Evolutionary conservation across 768 basidiomycete genomes (phyloP).

Genomic region (Podaxis sp.): DNA sequence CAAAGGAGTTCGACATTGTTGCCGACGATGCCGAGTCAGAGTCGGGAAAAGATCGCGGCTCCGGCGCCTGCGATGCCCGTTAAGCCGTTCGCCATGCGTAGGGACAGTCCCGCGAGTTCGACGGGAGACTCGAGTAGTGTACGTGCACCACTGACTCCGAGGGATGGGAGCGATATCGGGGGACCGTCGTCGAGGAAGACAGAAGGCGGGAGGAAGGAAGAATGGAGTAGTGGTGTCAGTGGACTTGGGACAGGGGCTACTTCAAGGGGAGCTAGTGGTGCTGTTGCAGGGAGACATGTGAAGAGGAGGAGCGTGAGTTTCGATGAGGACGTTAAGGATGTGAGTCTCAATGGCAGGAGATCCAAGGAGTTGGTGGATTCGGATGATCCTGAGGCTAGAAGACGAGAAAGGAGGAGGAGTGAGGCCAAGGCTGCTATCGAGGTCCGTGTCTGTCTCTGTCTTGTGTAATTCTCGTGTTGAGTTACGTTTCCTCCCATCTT

Average conservation of each 20-base stretch:
- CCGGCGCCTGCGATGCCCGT: slow-evolving; percentile 25
- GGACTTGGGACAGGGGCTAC: slow-evolving; percentile 21
- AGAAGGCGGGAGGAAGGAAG: slow-evolving; percentile 19
- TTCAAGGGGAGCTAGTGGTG: background rate
- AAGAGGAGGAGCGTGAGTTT: slow-evolving; percentile 69
- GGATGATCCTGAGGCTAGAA: slow-evolving; percentile 46
- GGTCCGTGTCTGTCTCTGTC: slow-evolving; percentile 39
- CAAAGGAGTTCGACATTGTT: slow-evolving; percentile 40
- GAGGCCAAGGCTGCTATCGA: slow-evolving; percentile 88
- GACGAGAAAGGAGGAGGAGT: slow-evolving; percentile 69
- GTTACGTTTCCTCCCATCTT: slow-evolving; percentile 1
- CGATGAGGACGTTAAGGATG: slow-evolving; percentile 41
- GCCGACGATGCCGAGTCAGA: slow-evolving; percentile 23
- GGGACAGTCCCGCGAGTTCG: slow-evolving; percentile 78
- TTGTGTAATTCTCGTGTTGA: slow-evolving; percentile 8
- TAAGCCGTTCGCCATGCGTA: slow-evolving; percentile 54
- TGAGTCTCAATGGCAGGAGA: slow-evolving; percentile 17
- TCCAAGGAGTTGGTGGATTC: slow-evolving; percentile 14
- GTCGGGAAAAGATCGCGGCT: slow-evolving; percentile 22
- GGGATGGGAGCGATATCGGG: slow-evolving; percentile 68
- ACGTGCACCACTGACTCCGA: slow-evolving; percentile 68
- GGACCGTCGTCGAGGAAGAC: slow-evolving; percentile 12
- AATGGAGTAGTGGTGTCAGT: slow-evolving; percentile 28
- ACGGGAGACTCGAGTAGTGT: slow-evolving; percentile 83
- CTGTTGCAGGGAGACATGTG: slow-evolving; percentile 23